These are phyloP conservation scores for Tolypocladium endophyticum DNA, from an alignment of 2,329 filamentous ascomycete genomes.

Conservation along the genomic window DNA sequence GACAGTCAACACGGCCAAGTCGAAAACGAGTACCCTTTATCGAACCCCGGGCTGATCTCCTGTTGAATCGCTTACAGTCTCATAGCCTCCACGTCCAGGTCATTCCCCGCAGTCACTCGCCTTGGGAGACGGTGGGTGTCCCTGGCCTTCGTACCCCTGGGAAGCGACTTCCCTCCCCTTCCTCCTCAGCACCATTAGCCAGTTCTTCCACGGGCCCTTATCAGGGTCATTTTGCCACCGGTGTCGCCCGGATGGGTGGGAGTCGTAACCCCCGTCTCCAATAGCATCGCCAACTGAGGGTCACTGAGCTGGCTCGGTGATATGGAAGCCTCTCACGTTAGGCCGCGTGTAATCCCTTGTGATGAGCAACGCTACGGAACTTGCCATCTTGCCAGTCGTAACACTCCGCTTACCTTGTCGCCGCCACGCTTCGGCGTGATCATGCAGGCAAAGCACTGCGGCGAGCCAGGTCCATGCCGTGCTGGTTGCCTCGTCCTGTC, in stretches of 20 bases:
- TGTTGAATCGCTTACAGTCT: background rate
- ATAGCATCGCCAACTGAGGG: background rate
- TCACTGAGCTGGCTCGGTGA: background rate
- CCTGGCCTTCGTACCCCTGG: background rate
- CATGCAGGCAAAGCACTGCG: background rate
- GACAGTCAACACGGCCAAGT: background rate
- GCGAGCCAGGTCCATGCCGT: background rate
- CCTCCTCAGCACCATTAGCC: background rate
- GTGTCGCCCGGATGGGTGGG: background rate
- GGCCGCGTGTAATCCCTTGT: background rate
- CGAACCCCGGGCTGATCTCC: background rate
- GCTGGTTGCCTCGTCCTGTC: background rate
- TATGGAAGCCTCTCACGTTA: background rate
- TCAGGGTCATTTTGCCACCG: background rate
- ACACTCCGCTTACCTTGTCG: background rate
- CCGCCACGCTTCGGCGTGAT: background rate
- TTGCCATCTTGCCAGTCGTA: background rate
- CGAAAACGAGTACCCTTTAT: background rate
- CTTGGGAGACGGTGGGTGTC: background rate
- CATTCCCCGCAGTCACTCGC: background rate
- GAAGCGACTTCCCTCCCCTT: background rate
- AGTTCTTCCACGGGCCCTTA: background rate
- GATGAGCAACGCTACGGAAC: background rate
- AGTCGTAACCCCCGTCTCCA: background rate
- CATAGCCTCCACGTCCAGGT: background rate